Base-by-base conservation (phyloP, 1,284 basidiomycete genomes). In the Cryptococcus sp. region DNA sequence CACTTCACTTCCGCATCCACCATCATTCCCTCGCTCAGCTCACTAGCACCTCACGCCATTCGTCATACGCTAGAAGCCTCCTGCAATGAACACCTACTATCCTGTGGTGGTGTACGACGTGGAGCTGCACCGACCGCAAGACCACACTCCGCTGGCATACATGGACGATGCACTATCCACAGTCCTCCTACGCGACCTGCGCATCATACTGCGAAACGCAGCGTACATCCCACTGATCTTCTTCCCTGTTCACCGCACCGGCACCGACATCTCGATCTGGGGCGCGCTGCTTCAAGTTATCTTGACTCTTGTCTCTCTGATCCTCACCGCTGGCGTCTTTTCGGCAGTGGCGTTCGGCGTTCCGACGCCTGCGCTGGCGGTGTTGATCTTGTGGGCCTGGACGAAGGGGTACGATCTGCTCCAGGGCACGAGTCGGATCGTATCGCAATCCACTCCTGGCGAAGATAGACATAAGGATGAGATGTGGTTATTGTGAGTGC, bases 401-500 rank as follows among this genome's bases (percentile, higher is more conserved):
- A 48, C 54, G 38, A n/a, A 41, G 13, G 43, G 50, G 11, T 61
- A 62, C 43, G 54, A 56, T 47, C 25, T 42, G n/a, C 11, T 60
- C 16, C 51, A 61, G 7, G 53, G 65, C 13, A 47, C 49, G 10
- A 57, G 52, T 15, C 41, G 49, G 23, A 20, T 53, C 20, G 39
- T 47, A 13, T 25, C 46, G 16, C 42, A 57, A 41, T 41, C 54
- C 3, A 39, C 55, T 5, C 10, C 35, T 5, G 58, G 52, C 10
- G 52, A 55, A 6, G 61, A 64, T 23, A 55, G 55, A 42, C 67
- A 58, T 52, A 53, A 51, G 7, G 53, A 66, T 13, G 65, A 69
- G 47, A 54, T 57, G 20, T 73, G 71, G 71, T 54, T 73, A 41
- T 69, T 63, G 71, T 73, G 55, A 69, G 71, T 67, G 4, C 11